phyloP scores from a whole-genome alignment of 768 basidiomycete genomes.

The Asterophora lycoperdoides region DNA sequence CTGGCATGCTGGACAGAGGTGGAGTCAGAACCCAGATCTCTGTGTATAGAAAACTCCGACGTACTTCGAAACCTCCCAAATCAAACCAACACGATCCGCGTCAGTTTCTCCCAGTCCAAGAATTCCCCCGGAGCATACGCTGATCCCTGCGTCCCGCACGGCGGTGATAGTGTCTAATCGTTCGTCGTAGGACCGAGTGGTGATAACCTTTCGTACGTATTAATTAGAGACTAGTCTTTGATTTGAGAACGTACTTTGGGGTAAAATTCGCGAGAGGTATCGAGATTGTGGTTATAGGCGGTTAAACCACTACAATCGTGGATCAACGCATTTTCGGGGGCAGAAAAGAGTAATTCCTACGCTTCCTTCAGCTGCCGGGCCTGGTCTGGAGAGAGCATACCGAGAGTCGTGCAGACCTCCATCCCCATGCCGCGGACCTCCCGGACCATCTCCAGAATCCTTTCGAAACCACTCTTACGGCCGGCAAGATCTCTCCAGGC shows the following conservation, averaged over 20 bases:
- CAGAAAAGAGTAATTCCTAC: constrained; percentile 40
- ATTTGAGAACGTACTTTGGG: constrained; percentile 56
- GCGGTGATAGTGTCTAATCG: constrained; percentile 84
- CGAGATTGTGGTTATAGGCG: constrained; percentile 98
- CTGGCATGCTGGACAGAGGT: constrained; percentile 62
- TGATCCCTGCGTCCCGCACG: constrained; percentile 93
- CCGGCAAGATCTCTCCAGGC: constrained; percentile 96
- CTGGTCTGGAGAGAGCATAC: constrained; percentile 94
- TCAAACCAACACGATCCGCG: constrained; percentile 85
- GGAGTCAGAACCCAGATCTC: constrained; percentile 11
- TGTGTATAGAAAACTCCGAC: constrained; percentile 22
- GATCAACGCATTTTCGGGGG: constrained; percentile 1
- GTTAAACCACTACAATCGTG: constrained; percentile 67
- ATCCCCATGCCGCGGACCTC: constrained; percentile 93
- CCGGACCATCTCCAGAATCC: constrained; percentile 88
- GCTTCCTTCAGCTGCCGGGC: constrained; percentile 90
- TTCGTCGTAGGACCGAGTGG: constrained; percentile 92
- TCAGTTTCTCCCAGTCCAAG: constrained; percentile 91
- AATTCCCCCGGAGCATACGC: constrained; percentile 96
- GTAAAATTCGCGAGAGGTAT: constrained; percentile 96
- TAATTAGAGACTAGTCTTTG: neutral
- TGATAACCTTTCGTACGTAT: constrained; percentile 68
- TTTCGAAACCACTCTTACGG: constrained; percentile 89
- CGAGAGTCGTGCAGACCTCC: constrained; percentile 99
- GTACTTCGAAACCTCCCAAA: constrained; percentile 89